phyloP scores from a whole-genome alignment of 2,329 filamentous ascomycete genomes.

The Colletotrichum spinosum region DNA sequence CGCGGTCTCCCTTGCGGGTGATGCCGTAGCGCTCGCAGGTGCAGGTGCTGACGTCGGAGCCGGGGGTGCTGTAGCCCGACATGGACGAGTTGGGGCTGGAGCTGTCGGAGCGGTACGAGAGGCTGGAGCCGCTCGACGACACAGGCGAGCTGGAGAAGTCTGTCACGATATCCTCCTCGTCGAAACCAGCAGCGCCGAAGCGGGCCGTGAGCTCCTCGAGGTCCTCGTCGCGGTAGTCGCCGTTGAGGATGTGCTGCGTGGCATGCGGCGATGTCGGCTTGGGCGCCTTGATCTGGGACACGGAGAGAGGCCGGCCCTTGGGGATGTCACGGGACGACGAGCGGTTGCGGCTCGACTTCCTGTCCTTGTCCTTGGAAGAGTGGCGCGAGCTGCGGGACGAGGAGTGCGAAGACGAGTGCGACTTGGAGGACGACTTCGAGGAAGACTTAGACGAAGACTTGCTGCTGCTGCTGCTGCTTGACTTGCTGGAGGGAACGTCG shows the following conservation, averaged over 20 bases:
- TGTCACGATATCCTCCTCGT: constrained; percentile 67
- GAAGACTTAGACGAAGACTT: constrained; percentile 40
- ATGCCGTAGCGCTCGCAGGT: constrained; percentile 97
- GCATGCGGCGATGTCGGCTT: constrained; percentile 90
- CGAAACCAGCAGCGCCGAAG: constrained; percentile 73
- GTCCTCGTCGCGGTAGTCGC: constrained; percentile 78
- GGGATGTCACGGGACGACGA: constrained; percentile 74
- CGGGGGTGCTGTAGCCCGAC: constrained; percentile 82
- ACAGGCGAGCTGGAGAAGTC: constrained; percentile 70
- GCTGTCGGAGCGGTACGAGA: constrained; percentile 79
- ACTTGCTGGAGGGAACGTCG: constrained; percentile 76
- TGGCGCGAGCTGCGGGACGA: constrained; percentile 52
- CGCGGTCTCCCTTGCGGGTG: constrained; percentile 89
- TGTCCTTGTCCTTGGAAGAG: constrained; percentile 50
- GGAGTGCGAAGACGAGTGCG: constrained; percentile 60
- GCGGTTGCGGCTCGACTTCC: constrained; percentile 61
- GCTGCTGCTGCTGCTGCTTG: constrained; percentile 52
- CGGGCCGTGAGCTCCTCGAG: constrained; percentile 84
- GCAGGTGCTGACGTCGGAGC: constrained; percentile 82
- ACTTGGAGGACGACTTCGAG: constrained; percentile 58
- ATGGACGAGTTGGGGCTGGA: constrained; percentile 79
- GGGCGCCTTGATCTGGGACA: constrained; percentile 90
- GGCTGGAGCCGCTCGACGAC: constrained; percentile 76
- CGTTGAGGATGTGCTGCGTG: constrained; percentile 86
- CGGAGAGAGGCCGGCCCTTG: constrained; percentile 88